Conservation (phyloP, 495 filamentous ascomycete genomes). For the Aspergillus homomorphus region DNA sequence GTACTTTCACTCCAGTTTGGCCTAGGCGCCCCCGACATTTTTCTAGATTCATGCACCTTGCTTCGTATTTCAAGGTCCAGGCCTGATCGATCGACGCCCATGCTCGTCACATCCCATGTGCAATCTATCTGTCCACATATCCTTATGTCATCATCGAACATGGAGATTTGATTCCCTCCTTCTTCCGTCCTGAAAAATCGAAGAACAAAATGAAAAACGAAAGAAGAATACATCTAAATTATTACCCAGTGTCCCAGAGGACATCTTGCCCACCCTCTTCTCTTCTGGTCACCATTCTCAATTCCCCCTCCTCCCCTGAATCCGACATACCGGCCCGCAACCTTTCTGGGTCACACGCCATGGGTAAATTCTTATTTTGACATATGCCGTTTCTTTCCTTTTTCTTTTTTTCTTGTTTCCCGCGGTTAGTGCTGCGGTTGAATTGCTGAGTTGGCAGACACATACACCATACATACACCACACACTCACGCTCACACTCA, state of each 20-base stretch:
- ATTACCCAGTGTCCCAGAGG: not conserved
- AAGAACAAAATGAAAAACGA: not conserved
- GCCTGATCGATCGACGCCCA: slow-evolving; percentile 11
- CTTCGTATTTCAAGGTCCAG: slow-evolving; percentile 10
- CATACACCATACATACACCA: too few relatives aligned
- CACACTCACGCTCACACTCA: too few relatives aligned
- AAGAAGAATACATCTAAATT: not conserved
- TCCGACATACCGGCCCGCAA: slow-evolving; percentile 29
- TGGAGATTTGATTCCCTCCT: not conserved
- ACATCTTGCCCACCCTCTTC: not conserved
- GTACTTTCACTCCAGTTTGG: not conserved
- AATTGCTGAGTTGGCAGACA: slow-evolving; percentile 35
- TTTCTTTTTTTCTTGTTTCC: slow-evolving; percentile 10
- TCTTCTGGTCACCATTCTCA: slow-evolving; percentile 2
- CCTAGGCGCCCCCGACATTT: not conserved
- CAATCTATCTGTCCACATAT: not conserved
- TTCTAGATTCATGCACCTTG: not conserved
- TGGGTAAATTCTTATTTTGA: slow-evolving; percentile 17
- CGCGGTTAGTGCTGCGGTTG: too few relatives aligned
- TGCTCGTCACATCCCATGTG: not conserved
- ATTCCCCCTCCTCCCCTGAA: slow-evolving; percentile 15
- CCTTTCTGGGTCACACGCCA: slow-evolving; percentile 41
- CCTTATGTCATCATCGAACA: not conserved
- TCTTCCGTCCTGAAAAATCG: not conserved
- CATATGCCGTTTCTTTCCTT: slow-evolving; percentile 2